phyloP scores from a whole-genome alignment of 108 stramenopile genomes.

The Fistulifera pelliculosa region DNA sequence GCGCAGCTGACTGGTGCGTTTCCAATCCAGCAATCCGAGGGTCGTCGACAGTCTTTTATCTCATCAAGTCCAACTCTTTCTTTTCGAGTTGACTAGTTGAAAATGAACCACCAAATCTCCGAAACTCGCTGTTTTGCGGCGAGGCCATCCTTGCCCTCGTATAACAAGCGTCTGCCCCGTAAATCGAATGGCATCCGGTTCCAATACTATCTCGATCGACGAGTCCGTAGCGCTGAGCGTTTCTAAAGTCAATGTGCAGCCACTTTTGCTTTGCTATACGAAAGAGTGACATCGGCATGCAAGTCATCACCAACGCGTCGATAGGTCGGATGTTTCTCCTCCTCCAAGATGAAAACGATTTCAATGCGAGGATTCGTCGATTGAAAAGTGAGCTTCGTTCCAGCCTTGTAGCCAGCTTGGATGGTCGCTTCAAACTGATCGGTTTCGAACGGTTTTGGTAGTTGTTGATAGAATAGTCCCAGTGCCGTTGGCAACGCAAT shows the following conservation, averaged over 20 bases:
- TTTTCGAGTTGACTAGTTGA: not conserved
- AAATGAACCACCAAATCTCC: conserved; percentile 3
- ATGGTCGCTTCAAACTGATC: conserved; percentile 21
- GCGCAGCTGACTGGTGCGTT: no score
- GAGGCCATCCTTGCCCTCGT: conserved; percentile 60
- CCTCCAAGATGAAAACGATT: conserved; percentile 57
- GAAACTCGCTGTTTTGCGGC: conserved; percentile 5
- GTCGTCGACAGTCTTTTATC: no score
- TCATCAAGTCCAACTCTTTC: no score
- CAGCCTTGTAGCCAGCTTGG: conserved; percentile 44
- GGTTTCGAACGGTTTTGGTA: conserved; percentile 33
- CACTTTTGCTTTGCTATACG: conserved; percentile 22
- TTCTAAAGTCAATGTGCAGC: conserved; percentile 42
- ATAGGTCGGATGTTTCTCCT: conserved; percentile 38
- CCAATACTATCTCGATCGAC: conserved; percentile 23
- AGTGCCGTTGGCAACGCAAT: conserved; percentile 26
- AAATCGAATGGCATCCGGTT: conserved; percentile 13
- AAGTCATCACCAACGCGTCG: conserved; percentile 52
- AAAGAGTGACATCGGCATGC: conserved; percentile 30
- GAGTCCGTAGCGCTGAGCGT: conserved; percentile 24
- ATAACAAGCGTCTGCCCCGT: conserved; percentile 6
- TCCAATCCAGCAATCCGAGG: no score
- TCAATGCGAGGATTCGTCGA: conserved; percentile 19
- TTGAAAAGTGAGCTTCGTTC: conserved; percentile 42
- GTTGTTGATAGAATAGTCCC: conserved; percentile 28